Base-by-base conservation (phyloP, 768 basidiomycete genomes). In the Rhizopogon vesiculosus region DNA sequence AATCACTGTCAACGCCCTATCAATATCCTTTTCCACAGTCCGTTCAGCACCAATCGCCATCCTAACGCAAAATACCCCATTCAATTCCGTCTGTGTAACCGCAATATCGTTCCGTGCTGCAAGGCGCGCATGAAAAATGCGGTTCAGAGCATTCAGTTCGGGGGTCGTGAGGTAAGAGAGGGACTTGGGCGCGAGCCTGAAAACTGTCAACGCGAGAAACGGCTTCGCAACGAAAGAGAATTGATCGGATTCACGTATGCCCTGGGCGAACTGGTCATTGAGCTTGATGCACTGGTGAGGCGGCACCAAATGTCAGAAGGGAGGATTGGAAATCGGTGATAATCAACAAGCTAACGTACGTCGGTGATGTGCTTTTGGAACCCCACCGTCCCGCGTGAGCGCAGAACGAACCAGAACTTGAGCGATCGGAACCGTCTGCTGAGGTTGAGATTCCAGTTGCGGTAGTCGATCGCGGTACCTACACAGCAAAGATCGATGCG, bases 371-470 rank as follows among this genome's bases (percentile, higher is more conserved):
- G 85, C 13, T 71, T 75, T 57, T 82, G 84, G 74, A 95, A 94
- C 0, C 94, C 93, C 45, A 84, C 73, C 12, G 25, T 82, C 78
- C 94, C 93, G 61, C 79, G 95, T 58, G 87, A 87, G 12, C 93
- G 81, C 45, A 97, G 72, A 31, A 95, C 89, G 66, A 96, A 97
- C 92, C 92, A 96, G 6, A 97, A 60, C 67, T 97, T 96, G 59
- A 95, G 76, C 22, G 91, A 89, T 35, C 95, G 81, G 78, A 96
- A 97, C 42, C 90, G 83, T 18, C 93, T 81, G 10, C 91, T 92
- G 3, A 96, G 83, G 7, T 78, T 78, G 22, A 92, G 25, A 25
- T 25, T 25, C 25, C 25, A 25, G 3, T 25, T 25, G 25, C 25
- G 25, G 25, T 25, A 25, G 3, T 25, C 25, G 25, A 25, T 25